Evolutionary conservation across 2,329 filamentous ascomycete species (phyloP).

Genomic region (Ceratocystiopsis minuta): DNA sequence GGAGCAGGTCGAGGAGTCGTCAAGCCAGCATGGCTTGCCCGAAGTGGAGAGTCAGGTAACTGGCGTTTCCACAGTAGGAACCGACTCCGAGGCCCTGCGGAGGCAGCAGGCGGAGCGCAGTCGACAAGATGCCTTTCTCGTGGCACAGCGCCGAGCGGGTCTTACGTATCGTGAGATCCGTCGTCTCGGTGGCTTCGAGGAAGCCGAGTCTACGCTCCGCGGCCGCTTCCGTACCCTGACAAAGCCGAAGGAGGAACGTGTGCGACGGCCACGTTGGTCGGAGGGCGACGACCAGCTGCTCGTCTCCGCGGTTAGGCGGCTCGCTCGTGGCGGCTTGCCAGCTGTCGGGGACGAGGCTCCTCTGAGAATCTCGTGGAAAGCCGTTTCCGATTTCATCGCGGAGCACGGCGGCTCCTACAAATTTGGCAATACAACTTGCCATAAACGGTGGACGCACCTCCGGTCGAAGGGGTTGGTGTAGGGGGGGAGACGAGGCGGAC

Average conservation of each 20-base stretch:
- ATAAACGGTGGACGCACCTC: conserved; percentile 25
- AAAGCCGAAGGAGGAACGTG: conserved; percentile 41
- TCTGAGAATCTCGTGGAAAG: conserved; percentile 31
- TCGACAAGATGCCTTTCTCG: conserved; percentile 29
- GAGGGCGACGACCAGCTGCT: conserved; percentile 33
- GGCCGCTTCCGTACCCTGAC: conserved; percentile 49
- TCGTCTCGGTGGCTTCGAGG: conserved; percentile 31
- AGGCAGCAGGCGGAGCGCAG: neutral
- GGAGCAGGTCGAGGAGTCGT: no score
- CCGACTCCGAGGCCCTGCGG: no score
- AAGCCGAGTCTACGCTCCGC: conserved; percentile 55
- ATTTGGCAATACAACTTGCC: conserved; percentile 41
- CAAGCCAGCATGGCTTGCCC: no score
- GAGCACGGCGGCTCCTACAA: conserved; percentile 35
- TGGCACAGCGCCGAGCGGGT: conserved; percentile 34
- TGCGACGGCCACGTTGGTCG: conserved; percentile 48
- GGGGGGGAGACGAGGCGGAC: no score
- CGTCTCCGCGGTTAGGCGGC: conserved; percentile 22
- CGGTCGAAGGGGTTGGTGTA: no score
- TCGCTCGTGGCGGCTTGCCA: conserved; percentile 13
- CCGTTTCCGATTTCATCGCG: conserved; percentile 34
- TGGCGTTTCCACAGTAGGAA: no score
- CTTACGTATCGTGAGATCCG: conserved; percentile 50
- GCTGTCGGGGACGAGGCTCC: conserved; percentile 14
- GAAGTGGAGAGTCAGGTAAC: no score